Percentiles rank a stretch among this genome's conserved stretches.
phyloP scores from a whole-genome alignment of 805 yeast genomes.

The Kluyveromyces aestuarii region DNA sequence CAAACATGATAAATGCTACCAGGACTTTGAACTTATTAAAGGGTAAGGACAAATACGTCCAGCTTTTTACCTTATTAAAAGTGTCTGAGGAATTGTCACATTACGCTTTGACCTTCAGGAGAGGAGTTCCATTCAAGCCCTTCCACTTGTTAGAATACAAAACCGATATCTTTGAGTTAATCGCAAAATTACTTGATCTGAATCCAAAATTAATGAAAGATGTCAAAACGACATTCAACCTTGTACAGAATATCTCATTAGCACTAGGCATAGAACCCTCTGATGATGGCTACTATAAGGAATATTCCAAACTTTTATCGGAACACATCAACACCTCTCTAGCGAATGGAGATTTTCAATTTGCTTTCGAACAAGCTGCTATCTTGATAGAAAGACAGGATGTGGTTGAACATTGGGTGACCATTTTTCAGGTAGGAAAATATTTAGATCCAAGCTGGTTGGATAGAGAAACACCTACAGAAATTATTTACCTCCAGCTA shows the following conservation, averaged over 20 bases:
- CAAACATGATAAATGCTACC: constrained; percentile 32
- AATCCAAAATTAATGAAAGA: constrained; percentile 44
- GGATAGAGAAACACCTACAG: constrained; percentile 30
- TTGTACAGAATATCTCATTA: constrained; percentile 33
- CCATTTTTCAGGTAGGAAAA: constrained; percentile 68
- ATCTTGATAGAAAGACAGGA: constrained; percentile 28
- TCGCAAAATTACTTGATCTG: constrained; percentile 40
- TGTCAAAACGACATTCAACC: constrained; percentile 31
- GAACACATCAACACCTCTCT: constrained; percentile 62
- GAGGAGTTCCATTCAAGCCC: constrained; percentile 33
- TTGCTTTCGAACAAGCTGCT: constrained; percentile 40
- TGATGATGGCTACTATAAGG: constrained; percentile 5
- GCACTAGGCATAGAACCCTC: constrained; percentile 28
- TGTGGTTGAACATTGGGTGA: constrained; percentile 46
- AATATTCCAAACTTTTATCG: constrained; percentile 26
- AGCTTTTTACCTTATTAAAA: constrained; percentile 16
- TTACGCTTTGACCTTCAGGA: constrained; percentile 25
- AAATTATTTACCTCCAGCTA: constrained; percentile 40
- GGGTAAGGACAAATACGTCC: constrained; percentile 6
- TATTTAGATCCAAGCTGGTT: constrained; percentile 39
- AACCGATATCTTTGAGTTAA: constrained; percentile 29
- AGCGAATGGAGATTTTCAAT: constrained; percentile 49
- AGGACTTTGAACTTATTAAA: constrained; percentile 17
- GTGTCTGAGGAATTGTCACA: constrained; percentile 24
- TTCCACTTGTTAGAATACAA: constrained; percentile 26